Evolutionary conservation across 257 asterid species (phyloP), one percentile per base, ranked within the genome.

Genomic region (Rauvolfia tetraphylla): DNA sequence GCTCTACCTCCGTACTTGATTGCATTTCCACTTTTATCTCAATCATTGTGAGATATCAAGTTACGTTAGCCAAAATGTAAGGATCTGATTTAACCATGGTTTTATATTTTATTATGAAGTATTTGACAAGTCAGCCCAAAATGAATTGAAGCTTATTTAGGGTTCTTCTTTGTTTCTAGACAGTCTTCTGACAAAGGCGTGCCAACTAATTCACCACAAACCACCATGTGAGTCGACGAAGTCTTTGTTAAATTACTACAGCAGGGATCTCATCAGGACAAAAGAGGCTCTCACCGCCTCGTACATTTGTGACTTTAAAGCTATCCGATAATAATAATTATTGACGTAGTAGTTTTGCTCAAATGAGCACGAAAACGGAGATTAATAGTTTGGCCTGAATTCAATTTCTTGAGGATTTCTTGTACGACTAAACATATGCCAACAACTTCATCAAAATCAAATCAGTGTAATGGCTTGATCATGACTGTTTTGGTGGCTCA

Each of bases 211-310:
- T 62, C 27, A 38, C 53, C 51, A 34, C 38, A 33, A 48, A 34
- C 48, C 51, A n/a, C 34, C 53, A 12, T 18, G 70, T 13, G 27
- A 36, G 42, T 69, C 23, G 71, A 29, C 80, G 69, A 63, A 77
- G 80, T 69, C 80, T 23, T 70, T 63, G 76, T 76, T 76, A 76
- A 54, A 68, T 77, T 68, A 77, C 80, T 53, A 34, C 79, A 46
- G 48, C 72, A 31, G 31, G 72, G 22, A 31, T 33, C 62, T 56
- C 23, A 41, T 68, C 27, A 20, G 17, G 62, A 7, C 22, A 46
- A 33, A 59, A 10, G n/a, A 27, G 58, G 41, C 18, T 53, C 54
- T 39, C 51, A 58, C 42, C 15, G 70, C 57, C 33, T 17, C 8
- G 46, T 41, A 39, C 44, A 23, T 14, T 1, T 61, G 27, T 27